Base-by-base conservation (phyloP, 306 rosid species). In the Acacia acuminata region DNA sequence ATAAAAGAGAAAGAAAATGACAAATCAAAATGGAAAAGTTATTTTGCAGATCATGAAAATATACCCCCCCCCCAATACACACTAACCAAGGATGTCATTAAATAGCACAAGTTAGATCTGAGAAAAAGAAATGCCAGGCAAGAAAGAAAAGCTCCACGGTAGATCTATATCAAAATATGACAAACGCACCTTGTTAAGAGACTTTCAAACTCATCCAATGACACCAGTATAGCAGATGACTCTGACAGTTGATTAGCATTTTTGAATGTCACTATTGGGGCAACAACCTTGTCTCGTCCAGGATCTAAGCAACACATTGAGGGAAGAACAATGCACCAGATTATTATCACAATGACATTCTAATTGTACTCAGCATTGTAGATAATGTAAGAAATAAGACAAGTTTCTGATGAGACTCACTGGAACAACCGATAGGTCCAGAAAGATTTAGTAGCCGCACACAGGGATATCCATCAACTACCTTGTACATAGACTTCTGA, bases 391-490 rank as follows among this genome's bases (percentile, higher is more conserved):
- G 61, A 53, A 27, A 42, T 40, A 60, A 7, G 22, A 51, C 67
- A 81, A 70, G 19, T 32, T 34, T 14, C 32, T 53, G 73, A 10
- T 25, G 71, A 56, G 71, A 77, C 95, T 79, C 73, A 94, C 98
- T 94, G 43, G 98, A 89, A 88, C 98, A 94, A 80, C 98, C 98
- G 63, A 93, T 93, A 36, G 86, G 83, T 82, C 97, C 98, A 75
- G 98, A 91, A 22, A 89, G 90, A 89, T 84, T 94, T 7, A 94
- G 88, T 64, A 94, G 77, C 42, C 97, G 91, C 13, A 94, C 96
- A 70, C 98, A 94, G 65, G 98, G 97, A 87, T 38, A 84, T 51
- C 92, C 94, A 44, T 86, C 92, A 67, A 93, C 86, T 51, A 79
- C 83, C 60, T 86, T 85, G 85, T 94, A 94, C 97, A 94, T 94